Percentiles rank a stretch among this genome's conserved stretches.
Conservation (phyloP, 2,329 filamentous ascomycete genomes). For the Bipolaris victoriae region DNA sequence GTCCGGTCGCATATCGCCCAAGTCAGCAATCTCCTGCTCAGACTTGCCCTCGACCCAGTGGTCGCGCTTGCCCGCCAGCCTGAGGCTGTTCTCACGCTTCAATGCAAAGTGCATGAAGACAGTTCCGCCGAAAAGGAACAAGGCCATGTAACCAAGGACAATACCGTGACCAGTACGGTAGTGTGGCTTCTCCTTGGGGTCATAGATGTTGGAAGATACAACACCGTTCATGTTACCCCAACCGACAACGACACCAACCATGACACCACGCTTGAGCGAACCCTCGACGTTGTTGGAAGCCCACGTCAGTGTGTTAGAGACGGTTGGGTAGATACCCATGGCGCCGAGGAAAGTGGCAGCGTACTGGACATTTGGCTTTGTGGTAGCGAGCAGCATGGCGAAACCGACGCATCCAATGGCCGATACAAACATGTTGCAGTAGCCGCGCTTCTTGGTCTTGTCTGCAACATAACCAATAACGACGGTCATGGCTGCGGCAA, state of each 20-base stretch:
- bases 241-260: conserved; percentile 83
- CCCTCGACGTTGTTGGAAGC: conserved; percentile 87
- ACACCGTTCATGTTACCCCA: conserved; percentile 94
- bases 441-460: conserved; percentile 71
- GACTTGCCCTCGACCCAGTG: conserved; percentile 70
- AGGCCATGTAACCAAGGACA: conserved; percentile 73
- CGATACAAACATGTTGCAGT: conserved; percentile 78
- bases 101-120: conserved; percentile 69
- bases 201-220: conserved; percentile 82
- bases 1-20: conserved; percentile 73
- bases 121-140: conserved; percentile 75
- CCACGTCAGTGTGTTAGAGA: conserved; percentile 88
- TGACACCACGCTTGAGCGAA: conserved; percentile 91
- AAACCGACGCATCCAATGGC: conserved; percentile 79
- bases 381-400: conserved; percentile 73
- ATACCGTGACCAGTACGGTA: conserved; percentile 77
- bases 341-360: conserved; percentile 84
- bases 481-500: conserved; percentile 72
- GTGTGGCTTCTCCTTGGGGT: conserved; percentile 62
- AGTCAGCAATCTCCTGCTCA: conserved; percentile 64
- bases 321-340: conserved; percentile 85
- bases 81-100: conserved; percentile 70
- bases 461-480: conserved; percentile 77
- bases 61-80: conserved; percentile 69
- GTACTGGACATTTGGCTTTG: conserved; percentile 73